A percentile compares a stretch with the other conserved stretches of the same genome.
Evolutionary conservation across 164 flowering plant species (phyloP).

Genomic region (Saururus chinensis): DNA sequence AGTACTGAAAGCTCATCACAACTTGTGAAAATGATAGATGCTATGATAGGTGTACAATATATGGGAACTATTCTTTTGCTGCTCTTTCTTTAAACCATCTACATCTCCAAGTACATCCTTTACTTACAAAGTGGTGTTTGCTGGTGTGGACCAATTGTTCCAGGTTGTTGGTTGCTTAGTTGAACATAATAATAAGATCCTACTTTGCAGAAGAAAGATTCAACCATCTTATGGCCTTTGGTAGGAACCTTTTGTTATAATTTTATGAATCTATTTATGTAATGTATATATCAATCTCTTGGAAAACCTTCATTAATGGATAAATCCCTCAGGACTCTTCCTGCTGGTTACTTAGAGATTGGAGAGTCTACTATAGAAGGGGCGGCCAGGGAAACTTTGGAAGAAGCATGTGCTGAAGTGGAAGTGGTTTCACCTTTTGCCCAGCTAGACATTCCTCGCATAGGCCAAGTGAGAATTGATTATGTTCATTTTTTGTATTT

Average conservation of each 20-base stretch:
- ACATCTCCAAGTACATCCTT: no score
- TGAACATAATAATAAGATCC: conserved; percentile 73
- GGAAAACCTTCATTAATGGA: not conserved
- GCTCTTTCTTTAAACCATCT: no score
- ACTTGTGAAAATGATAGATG: no score
- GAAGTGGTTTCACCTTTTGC: conserved; percentile 82
- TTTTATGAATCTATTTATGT: no score
- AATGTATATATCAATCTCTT: not conserved
- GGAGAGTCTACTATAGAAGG: conserved; percentile 97
- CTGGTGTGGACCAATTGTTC: not conserved
- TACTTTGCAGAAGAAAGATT: conserved; percentile 86
- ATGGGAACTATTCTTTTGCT: no score
- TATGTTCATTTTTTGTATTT: not conserved
- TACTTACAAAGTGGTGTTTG: not conserved
- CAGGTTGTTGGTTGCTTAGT: conserved; percentile 96
- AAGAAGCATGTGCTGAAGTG: conserved; percentile 92
- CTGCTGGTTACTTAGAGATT: conserved; percentile 94
- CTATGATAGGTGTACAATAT: no score
- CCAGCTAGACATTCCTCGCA: conserved; percentile 86
- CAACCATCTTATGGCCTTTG: conserved; percentile 89
- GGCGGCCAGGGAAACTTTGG: conserved; percentile 88
- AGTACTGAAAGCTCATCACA: no score
- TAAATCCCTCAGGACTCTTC: conserved; percentile 66
- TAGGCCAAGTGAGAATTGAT: conserved; percentile 63
- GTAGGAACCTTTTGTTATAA: conserved; percentile 23